Base-by-base conservation (phyloP, 2,329 filamentous ascomycete species). In the Fusarium udum region DNA sequence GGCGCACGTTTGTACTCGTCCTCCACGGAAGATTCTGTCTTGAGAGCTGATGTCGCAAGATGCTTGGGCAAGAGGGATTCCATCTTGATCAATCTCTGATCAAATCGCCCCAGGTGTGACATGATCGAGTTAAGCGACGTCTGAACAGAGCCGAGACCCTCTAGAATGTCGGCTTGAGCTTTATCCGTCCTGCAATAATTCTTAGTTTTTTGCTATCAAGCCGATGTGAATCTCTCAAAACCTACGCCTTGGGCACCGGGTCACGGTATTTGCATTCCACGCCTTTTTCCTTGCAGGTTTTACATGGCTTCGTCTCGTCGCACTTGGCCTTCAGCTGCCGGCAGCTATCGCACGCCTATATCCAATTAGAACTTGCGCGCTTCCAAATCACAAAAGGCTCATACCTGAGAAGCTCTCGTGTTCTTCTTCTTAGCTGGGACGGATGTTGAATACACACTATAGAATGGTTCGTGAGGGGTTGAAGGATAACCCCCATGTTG, bases 321-420 rank as follows among this genome's bases (percentile, higher is more conserved):
- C 95, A 97, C 83, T 97, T 97, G 20, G 94, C 94, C 82, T 97
- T 97, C 43, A 95, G 88, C 69, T 93, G 89, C 66, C 95, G 91
- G 82, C 95, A 97, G 81, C 92, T 93, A 78, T 97, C 95, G 82
- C 96, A 99, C 42, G 96, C 96, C 92, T 97, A 77, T 48, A 24
- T 51, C n/a, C 22, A 24, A 65, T 79, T 67, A 78, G 69, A 39
- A 36, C 24, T 52, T 48, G 20, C 43, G 61, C 51, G 14, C 24
- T 37, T 36, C 24, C 28, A 34, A 28, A 28, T 24, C 26, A 34
- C 14, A 15, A 9, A 36, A 18, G 14, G 26, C 53, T 53, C 65
- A 43, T 67, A 91, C 89, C 86, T 92, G 90, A 14, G 90, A 90
- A 36, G 90, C 90, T 75, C 90, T 85, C 58, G 90, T 90, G n/a